Evolutionary conservation across 352 stramenopile species (phyloP), one percentile per base, ranked within the genome.

Genomic region (Phytophthora macrochlamydospora): DNA sequence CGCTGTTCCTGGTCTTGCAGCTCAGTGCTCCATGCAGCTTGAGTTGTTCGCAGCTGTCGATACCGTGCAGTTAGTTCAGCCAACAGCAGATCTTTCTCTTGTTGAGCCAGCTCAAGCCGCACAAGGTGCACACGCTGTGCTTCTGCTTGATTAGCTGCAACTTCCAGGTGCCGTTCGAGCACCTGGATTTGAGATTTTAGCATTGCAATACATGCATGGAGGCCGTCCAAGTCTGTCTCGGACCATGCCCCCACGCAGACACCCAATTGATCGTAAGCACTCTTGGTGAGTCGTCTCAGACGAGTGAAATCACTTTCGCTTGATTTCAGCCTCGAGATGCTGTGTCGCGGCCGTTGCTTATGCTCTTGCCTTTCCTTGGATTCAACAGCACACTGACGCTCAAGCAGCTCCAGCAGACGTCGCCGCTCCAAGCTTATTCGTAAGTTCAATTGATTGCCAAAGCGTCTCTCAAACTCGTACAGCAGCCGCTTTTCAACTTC

Each of bases 21-120:
- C 8, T 51, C 33, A 37, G 29, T 66, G 51, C 14, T 53, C 62
- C 7, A 63, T 12, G 67, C 61, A 18, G 62, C 50, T 37, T 77
- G 56, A 8, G 56, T 56, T 3, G 49, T 45, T 12, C 69, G 66
- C 2, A 91, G 51, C 7, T 78, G 59, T 4, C 75, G 79, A 56
- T 82, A 85, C 7, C 79, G 76, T 2, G 71, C 67, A 0, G 73
- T 89, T 14, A 91, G 65, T 32, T 87, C 79, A 2, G 65, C 69
- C 13, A 91, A 58, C 40, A 91, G 37, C 7, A 79, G 70, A n/a
- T 88, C 77, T 7, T 89, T 90, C 57, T 91, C 83, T 2, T 81
- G 69, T 14, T 84, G 61, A 30, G 75, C 56, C 45, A 91, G 63
- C 28, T 86, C 67, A 0, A 64, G 62, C 44, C 71, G 76, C 4